Evolutionary conservation across 495 filamentous ascomycete species (phyloP), one percentile per base, ranked within the genome.

Genomic region (Penicillium arizonense): DNA sequence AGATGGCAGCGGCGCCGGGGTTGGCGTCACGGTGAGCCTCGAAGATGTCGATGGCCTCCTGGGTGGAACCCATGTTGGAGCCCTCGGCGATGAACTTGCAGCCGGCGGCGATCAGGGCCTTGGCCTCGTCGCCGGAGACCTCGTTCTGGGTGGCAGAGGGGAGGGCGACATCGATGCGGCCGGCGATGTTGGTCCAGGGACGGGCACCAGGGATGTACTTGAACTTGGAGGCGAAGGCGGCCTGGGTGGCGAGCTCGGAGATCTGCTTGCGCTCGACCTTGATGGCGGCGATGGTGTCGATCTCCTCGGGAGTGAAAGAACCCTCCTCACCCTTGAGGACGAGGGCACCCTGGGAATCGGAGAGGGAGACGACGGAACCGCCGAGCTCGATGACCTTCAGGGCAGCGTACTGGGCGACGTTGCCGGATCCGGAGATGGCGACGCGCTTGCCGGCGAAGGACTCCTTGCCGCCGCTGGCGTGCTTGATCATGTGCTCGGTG

Each of bases 31-130:
- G 83, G 70, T 83, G 71, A 24, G 83, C 87, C 82, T 98, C 94
- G 72, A 97, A 98, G 55, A 89, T 79, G 60, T 96, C 85, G 72
- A 98, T 97, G 58, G 94, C 94, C 53, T 87, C 91, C 76, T 93
- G 91, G 42, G 92, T 96, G 78, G 90, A 97, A 48, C 94, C 94
- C 93, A 98, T 98, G 80, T 98, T 98, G 75, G 87, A 92, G 23
- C 94, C 94, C 76, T 98, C 94, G 51, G 94, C 94, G 62, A 97
- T 84, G 81, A 93, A 96, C 69, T 85, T 84, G 59, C 77, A 79
- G 56, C 94, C 94, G 53, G 76, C 79, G 48, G 79, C 81, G 49
- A 97, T 84, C 32, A 98, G 80, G 16, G 81, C 84, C 74, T 88
- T 75, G 44, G 91, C 94, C 76, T 98, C 94, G 66, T 93, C 89